These are phyloP conservation scores for Tulasnella sp. DNA, from an alignment of 768 basidiomycete species.

Conservation along the genomic window DNA sequence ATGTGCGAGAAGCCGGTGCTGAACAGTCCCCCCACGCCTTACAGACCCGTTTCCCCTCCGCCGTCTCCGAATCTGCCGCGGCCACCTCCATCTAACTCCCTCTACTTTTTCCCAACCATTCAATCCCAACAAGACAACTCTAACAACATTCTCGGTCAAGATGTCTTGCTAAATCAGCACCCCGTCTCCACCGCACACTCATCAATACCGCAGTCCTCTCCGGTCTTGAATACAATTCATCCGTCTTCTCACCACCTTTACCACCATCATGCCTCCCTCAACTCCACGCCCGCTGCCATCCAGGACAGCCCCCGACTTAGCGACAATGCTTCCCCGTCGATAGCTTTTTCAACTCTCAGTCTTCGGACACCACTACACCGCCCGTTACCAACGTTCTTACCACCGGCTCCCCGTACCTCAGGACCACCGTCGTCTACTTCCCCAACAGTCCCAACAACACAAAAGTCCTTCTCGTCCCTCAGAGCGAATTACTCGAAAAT, in stretches of 20 bases:
- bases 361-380: neutral
- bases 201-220: neutral
- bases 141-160: neutral
- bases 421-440: neutral
- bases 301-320: conserved; percentile 1
- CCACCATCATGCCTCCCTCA: neutral
- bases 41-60: neutral
- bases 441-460: neutral
- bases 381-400: conserved; percentile 1
- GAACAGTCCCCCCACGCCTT: neutral
- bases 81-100: neutral
- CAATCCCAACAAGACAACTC: neutral
- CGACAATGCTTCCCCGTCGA: conserved; percentile 6
- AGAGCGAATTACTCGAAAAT: neutral
- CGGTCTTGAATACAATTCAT: neutral
- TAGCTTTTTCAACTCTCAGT: neutral
- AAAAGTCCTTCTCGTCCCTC: neutral
- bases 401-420: conserved; percentile 6
- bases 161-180: neutral
- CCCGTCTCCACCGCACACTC: neutral
- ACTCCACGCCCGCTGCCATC: neutral
- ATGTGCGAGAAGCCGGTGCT: neutral
- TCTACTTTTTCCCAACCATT: neutral
- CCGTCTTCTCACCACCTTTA: neutral
- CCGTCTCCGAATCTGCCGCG: neutral